These are phyloP conservation scores for Astrothelium subdiscretum DNA, from an alignment of 495 filamentous ascomycete genomes.

Conservation along the genomic window DNA sequence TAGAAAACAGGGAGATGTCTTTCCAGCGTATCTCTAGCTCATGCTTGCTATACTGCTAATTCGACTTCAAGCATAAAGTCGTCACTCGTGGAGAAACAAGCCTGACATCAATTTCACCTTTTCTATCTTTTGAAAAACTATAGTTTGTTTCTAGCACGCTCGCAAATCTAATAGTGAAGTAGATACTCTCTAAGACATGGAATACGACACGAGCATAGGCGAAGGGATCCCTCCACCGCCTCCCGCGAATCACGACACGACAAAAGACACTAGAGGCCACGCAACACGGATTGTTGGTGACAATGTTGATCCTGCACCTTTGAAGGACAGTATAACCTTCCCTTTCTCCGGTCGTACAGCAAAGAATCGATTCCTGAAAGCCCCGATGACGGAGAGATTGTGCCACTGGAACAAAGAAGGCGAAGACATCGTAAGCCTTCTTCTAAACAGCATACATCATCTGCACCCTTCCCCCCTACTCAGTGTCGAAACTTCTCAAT, in stretches of 20 bases:
- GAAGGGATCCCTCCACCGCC: background rate
- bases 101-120: no score
- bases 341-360: constrained; percentile 18
- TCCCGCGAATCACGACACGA: constrained; percentile 8
- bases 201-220: constrained; percentile 10
- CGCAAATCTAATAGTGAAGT: background rate
- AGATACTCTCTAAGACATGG: constrained; percentile 11
- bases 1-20: no score
- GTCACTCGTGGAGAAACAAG: no score
- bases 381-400: constrained; percentile 17
- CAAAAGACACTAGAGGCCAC: constrained; percentile 2
- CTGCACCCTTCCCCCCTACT: no score
- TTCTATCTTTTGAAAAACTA: background rate
- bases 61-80: no score
- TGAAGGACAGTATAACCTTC: constrained; percentile 14
- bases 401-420: constrained; percentile 14
- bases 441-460: no score
- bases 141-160: background rate
- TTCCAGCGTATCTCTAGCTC: no score
- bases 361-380: constrained; percentile 17
- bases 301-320: constrained; percentile 8
- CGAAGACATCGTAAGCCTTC: constrained; percentile 7
- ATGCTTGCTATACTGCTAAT: no score
- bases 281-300: constrained; percentile 11
- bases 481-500: no score